Conservation (phyloP, 2,329 filamentous ascomycete species). For the Malbranchea cinnamomea region DNA sequence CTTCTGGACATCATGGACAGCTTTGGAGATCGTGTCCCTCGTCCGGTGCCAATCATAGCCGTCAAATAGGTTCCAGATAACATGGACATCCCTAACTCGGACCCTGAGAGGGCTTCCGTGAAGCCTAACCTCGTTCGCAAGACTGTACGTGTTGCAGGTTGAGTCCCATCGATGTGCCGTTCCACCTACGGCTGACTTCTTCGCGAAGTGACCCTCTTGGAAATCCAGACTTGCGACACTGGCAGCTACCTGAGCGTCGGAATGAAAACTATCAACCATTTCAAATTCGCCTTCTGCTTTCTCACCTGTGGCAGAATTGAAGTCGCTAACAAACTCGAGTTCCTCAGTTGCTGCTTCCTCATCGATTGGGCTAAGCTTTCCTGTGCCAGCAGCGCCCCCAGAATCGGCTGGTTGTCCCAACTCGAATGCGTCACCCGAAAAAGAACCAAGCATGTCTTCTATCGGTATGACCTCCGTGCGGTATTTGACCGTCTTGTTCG, state of each 20-base stretch:
- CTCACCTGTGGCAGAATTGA: constrained; percentile 32
- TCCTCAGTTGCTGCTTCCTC: constrained; percentile 25
- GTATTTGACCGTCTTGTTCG: constrained; percentile 72
- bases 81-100: constrained; percentile 68
- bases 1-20: constrained; percentile 73
- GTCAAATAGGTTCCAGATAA: constrained; percentile 97
- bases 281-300: constrained; percentile 9
- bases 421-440: constrained; percentile 70
- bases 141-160: constrained; percentile 56
- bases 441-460: constrained; percentile 75
- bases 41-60: constrained; percentile 93
- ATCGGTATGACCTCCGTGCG: constrained; percentile 75
- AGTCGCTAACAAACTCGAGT: constrained; percentile 40
- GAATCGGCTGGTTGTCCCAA: constrained; percentile 16
- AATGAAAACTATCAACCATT: constrained; percentile 37
- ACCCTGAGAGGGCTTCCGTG: constrained; percentile 59
- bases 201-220: constrained; percentile 62
- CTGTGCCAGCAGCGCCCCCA: constrained; percentile 7
- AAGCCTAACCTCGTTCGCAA: constrained; percentile 45
- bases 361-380: constrained; percentile 1
- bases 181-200: constrained; percentile 43
- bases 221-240: constrained; percentile 53
- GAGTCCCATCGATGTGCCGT: constrained; percentile 72
- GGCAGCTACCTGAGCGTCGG: constrained; percentile 38
- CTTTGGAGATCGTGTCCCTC: constrained; percentile 69